Conservation (phyloP, 352 stramenopile species). For the Phytophthora idaei region DNA sequence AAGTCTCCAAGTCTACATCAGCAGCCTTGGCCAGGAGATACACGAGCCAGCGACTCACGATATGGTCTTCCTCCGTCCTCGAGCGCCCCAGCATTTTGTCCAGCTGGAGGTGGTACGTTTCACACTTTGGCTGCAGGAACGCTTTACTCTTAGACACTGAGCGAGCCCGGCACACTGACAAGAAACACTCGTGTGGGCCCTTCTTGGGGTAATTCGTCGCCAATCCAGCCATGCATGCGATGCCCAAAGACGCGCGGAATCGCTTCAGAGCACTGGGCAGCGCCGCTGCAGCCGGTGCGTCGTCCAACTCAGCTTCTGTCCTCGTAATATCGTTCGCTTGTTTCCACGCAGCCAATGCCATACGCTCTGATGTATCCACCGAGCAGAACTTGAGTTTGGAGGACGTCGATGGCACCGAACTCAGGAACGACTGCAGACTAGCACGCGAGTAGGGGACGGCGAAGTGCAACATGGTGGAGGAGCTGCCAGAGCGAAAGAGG, state of each 20-base stretch:
- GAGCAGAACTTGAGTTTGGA: constrained; percentile 56
- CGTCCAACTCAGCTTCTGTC: constrained; percentile 37
- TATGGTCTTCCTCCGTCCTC: constrained; percentile 69
- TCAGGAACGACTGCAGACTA: constrained; percentile 62
- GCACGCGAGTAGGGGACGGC: constrained; percentile 67
- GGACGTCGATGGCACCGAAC: constrained; percentile 17
- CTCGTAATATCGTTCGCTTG: constrained; percentile 47
- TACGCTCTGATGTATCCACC: constrained; percentile 58
- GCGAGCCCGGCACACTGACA: constrained; percentile 56
- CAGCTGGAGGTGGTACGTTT: constrained; percentile 69
- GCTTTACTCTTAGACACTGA: constrained; percentile 1
- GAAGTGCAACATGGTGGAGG: constrained; percentile 76
- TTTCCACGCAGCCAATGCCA: constrained; percentile 65
- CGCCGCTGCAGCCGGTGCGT: constrained; percentile 17
- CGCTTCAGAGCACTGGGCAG: constrained; percentile 37
- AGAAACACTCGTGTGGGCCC: constrained; percentile 70
- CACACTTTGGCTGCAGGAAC: constrained; percentile 38
- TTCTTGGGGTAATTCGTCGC: constrained; percentile 67
- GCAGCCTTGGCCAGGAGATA: constrained; percentile 63
- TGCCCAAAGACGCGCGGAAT: constrained; percentile 52
- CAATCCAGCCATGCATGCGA: constrained; percentile 77
- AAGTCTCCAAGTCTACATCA: constrained; percentile 38
- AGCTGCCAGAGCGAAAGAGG: constrained; percentile 64
- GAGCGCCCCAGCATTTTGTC: constrained; percentile 65
- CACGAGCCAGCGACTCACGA: constrained; percentile 72